These are phyloP conservation scores for Brassica incana DNA, from an alignment of 345 rosid species.

Conservation along the genomic window DNA sequence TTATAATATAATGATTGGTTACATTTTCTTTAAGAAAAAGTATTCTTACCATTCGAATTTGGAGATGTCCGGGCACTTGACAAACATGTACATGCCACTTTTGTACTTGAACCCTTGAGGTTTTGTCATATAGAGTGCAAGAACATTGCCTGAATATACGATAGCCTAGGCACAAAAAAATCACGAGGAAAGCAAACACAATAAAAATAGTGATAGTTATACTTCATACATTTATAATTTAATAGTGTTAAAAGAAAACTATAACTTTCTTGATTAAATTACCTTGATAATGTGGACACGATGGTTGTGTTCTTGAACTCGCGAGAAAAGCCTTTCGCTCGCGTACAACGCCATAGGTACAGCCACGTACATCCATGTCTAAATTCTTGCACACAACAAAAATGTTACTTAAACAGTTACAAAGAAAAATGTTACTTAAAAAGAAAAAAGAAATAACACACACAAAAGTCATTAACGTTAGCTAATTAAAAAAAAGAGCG, in stretches of 20 bases:
- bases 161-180: conserved; percentile 53
- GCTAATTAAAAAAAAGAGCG: not conserved
- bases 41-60: conserved; percentile 66
- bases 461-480: not conserved
- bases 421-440: not conserved
- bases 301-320: conserved; percentile 54
- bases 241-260: not conserved
- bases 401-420: not conserved
- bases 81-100: conserved; percentile 92
- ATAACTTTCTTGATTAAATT: not conserved
- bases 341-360: conserved; percentile 58
- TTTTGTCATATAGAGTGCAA: conserved; percentile 75
- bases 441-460: not conserved
- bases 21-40: not conserved
- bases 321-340: conserved; percentile 54
- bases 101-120: conserved; percentile 79
- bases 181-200: not conserved
- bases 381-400: conserved; percentile 17
- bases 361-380: conserved; percentile 92
- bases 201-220: not conserved
- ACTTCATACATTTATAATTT: not conserved
- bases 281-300: conserved; percentile 73
- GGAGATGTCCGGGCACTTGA: conserved; percentile 84
- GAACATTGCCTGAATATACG: conserved; percentile 83
- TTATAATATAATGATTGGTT: not conserved